These are phyloP conservation scores for Haplosporangium gracile DNA, from an alignment of 192 early-diverging fungal genomes.

Conservation along the genomic window DNA sequence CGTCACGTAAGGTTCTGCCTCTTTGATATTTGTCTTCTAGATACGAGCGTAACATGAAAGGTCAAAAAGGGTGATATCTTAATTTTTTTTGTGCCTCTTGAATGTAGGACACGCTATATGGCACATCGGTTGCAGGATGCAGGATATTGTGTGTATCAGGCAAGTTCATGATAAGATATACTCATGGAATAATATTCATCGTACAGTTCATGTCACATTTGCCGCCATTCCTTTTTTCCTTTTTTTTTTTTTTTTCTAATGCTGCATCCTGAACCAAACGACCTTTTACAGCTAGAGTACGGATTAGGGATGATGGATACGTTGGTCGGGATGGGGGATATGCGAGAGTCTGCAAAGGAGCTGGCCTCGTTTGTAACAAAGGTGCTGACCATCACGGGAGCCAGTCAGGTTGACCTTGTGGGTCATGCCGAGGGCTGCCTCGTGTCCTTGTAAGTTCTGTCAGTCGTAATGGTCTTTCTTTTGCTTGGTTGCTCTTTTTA, in stretches of 20 bases:
- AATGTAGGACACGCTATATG: constrained; percentile 19
- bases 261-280: neutral
- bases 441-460: constrained; percentile 5
- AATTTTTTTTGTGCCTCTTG: neutral
- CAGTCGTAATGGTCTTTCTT: no score
- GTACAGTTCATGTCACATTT: no score
- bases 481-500: neutral
- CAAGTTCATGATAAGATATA: neutral
- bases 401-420: constrained; percentile 2
- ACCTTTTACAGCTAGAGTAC: neutral
- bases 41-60: no score
- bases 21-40: no score
- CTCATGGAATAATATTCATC: no score
- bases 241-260: neutral
- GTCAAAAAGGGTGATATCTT: no score
- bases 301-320: constrained; percentile 4
- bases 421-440: neutral
- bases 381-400: constrained; percentile 14
- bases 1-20: neutral
- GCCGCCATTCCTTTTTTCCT: neutral
- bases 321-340: constrained; percentile 3
- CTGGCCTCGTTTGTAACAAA: neutral
- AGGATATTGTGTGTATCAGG: constrained; percentile 30
- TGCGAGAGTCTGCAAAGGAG: constrained; percentile 9
- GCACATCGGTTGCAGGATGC: constrained; percentile 10